Conservation (phyloP, 1,139 yeast genomes). For the Kodamaea plutei region DNA sequence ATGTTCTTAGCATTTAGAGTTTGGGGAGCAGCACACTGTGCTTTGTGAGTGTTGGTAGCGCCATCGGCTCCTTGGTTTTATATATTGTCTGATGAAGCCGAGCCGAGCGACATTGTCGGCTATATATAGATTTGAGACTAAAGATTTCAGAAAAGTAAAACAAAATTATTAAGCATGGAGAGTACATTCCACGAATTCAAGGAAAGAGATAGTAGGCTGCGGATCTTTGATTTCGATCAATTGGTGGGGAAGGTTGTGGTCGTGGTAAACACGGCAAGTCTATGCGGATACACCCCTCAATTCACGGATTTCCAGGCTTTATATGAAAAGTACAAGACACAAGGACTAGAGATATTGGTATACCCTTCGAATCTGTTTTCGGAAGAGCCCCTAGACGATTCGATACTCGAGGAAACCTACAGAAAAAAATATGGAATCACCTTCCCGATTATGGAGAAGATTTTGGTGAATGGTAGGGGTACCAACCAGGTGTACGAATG, state of each 20-base stretch:
- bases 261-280: slow-evolving; percentile 43
- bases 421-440: slow-evolving; percentile 58
- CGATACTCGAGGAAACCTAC: slow-evolving; percentile 63
- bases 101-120: slow-evolving; percentile 1
- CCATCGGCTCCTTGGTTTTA: too few species aligned
- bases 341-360: slow-evolving; percentile 34
- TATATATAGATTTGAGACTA: background rate
- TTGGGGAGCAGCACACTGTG: too few species aligned
- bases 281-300: slow-evolving; percentile 46
- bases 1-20: too few species aligned
- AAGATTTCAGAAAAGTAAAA: background rate
- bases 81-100: too few species aligned
- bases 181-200: background rate
- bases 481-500: slow-evolving; percentile 28
- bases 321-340: slow-evolving; percentile 26
- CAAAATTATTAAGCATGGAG: background rate
- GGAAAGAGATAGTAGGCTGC: slow-evolving; percentile 5
- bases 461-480: slow-evolving; percentile 33
- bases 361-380: slow-evolving; percentile 45
- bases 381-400: slow-evolving; percentile 73
- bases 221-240: slow-evolving; percentile 13
- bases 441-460: slow-evolving; percentile 38
- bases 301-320: slow-evolving; percentile 32
- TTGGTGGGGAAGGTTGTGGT: slow-evolving; percentile 33
- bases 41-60: too few species aligned